Evolutionary conservation across 768 basidiomycete genomes (phyloP).

Genomic region (Tylopilus plumbeoviolaceoides): DNA sequence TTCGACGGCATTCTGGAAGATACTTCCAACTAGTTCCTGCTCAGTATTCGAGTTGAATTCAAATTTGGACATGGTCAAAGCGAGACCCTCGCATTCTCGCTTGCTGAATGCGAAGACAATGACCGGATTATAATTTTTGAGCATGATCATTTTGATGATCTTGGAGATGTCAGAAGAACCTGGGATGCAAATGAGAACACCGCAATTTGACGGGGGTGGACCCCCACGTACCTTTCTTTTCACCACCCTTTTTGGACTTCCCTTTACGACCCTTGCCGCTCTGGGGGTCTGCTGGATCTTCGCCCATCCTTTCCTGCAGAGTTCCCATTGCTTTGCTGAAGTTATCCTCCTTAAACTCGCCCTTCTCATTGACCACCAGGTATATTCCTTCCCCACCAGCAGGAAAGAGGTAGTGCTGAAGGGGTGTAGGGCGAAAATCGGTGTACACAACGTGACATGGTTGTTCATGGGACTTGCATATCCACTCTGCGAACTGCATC

Average conservation of each 20-base stretch:
- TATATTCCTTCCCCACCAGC: slow-evolving; percentile 96
- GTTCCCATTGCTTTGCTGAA: slow-evolving; percentile 98
- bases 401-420: slow-evolving; percentile 98
- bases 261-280: slow-evolving; percentile 87
- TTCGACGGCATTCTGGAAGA: slow-evolving; percentile 93
- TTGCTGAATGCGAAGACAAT: slow-evolving; percentile 99
- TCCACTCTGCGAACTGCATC: slow-evolving; percentile 99
- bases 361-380: slow-evolving; percentile 97
- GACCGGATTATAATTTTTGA: slow-evolving; percentile 95
- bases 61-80: slow-evolving; percentile 88
- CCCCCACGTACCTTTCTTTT: slow-evolving; percentile 66
- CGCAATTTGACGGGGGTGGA: background rate
- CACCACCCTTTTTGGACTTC: slow-evolving; percentile 90
- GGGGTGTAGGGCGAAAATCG: slow-evolving; percentile 95
- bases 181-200: slow-evolving; percentile 26
- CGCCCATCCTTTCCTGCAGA: slow-evolving; percentile 76
- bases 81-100: slow-evolving; percentile 93
- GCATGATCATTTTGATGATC: slow-evolving; percentile 98
- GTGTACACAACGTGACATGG: slow-evolving; percentile 99
- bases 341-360: slow-evolving; percentile 95
- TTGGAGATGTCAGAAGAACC: slow-evolving; percentile 93
- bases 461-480: slow-evolving; percentile 94
- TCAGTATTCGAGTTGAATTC: slow-evolving; percentile 94
- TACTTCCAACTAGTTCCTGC: slow-evolving; percentile 77
- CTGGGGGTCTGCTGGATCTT: slow-evolving; percentile 87